Evolutionary conservation across 176 grass and related monocot genomes (phyloP).

Genomic region (Typha latifolia): DNA sequence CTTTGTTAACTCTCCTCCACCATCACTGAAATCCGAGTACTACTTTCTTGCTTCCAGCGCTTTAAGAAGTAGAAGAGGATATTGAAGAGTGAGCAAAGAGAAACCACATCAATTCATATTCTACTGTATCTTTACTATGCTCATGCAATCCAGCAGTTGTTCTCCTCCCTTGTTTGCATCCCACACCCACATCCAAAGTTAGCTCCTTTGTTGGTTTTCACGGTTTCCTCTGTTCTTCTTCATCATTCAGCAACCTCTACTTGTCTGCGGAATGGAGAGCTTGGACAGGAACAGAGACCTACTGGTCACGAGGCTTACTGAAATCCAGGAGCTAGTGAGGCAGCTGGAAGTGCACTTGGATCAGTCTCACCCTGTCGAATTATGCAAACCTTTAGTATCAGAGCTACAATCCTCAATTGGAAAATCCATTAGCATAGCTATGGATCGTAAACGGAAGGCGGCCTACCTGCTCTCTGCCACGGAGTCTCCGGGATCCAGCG

Average conservation of each 20-base stretch:
- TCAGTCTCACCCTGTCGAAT: conserved; percentile 6
- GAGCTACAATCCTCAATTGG: conserved; percentile 38
- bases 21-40: no score
- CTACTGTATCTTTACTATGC: conserved; percentile 1
- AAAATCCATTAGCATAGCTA: conserved; percentile 44
- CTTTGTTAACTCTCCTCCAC: no score
- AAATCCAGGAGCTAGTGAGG: conserved; percentile 39
- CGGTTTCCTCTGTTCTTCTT: background rate
- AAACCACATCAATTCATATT: no score
- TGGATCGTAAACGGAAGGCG: background rate
- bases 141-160: background rate
- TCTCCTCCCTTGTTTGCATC: no score
- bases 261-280: conserved; percentile 12
- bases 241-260: background rate
- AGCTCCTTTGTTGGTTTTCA: background rate
- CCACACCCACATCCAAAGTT: no score
- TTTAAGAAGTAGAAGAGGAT: no score
- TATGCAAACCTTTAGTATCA: conserved; percentile 36
- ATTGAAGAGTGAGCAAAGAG: no score
- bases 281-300: conserved; percentile 10
- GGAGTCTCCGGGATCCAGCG: conserved; percentile 47
- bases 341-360: conserved; percentile 46
- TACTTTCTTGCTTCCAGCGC: no score
- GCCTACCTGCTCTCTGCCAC: background rate
- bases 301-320: conserved; percentile 48